Conservation (phyloP, 2,329 filamentous ascomycete species). For the Phyllosticta citribraziliensis region DNA sequence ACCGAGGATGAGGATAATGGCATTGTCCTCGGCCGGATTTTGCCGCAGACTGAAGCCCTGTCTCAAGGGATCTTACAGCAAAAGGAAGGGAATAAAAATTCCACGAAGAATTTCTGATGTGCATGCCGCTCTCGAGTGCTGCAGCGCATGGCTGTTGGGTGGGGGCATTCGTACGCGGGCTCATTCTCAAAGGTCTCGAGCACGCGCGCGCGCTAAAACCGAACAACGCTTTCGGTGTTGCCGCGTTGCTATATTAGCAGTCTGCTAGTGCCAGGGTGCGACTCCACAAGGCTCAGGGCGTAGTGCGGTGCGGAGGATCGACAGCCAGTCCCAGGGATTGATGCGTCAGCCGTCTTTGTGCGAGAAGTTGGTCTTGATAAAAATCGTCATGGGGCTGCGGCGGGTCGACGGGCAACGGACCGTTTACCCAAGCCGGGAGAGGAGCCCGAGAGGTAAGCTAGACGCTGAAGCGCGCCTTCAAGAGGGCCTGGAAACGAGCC, state of each 20-base stretch:
- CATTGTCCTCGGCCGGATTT: not conserved
- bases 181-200: not conserved
- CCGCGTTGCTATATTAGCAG: slow-evolving; percentile 5
- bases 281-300: slow-evolving; percentile 1
- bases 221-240: slow-evolving; percentile 5
- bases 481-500: not conserved
- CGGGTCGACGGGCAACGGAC: slow-evolving; percentile 3
- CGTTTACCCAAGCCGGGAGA: slow-evolving; percentile 1
- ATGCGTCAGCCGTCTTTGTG: slow-evolving; percentile 3
- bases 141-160: not conserved
- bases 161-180: too few species aligned
- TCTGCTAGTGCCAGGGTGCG: slow-evolving; percentile 4
- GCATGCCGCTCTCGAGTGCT: not conserved
- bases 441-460: not conserved
- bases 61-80: not conserved
- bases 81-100: not conserved
- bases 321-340: slow-evolving; percentile 3
- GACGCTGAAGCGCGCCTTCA: slow-evolving; percentile 1
- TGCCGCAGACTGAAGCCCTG: not conserved
- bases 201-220: not conserved
- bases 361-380: slow-evolving; percentile 1
- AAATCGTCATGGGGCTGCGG: slow-evolving; percentile 3
- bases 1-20: not conserved
- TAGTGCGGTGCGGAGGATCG: slow-evolving; percentile 6
- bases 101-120: not conserved